Base-by-base conservation (phyloP, 2,329 filamentous ascomycete genomes). In the Ophiosphaerella herpotricha region DNA sequence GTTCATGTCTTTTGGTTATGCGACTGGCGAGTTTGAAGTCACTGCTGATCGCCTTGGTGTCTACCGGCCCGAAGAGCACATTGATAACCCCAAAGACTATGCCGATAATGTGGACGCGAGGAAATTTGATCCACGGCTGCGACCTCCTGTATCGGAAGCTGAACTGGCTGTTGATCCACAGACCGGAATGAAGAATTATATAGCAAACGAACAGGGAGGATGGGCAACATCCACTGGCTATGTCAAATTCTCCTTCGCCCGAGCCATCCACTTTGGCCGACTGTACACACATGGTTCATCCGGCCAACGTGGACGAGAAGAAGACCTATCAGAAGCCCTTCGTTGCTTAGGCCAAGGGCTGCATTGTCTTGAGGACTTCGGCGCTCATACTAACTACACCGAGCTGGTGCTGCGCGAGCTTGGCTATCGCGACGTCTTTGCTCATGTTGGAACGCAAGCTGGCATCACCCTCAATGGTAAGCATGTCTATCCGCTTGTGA, bases 131-230 rank as follows among this genome's bases (percentile, higher is more conserved):
- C 76, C 81, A 33, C 87, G 94, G 23, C 84, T 97, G 7, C 87
- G 94, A 43, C 89, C 86, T 1, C 92, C 92, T 0, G 85, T 97
- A 7, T 58, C 64, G 14, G 73, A 74, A 6, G 67, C 72, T 32
- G 78, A 80, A 55, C 65, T 80, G 11, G 74, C 74, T 4, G 63
- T 80, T 8, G 78, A 80, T 55, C 71, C 67, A 13, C 56, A 75
- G 5, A 75, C 72, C n/a, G 72, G 70, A n/a, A 96, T 99, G 93
- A 99, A 97, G 75, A 97, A 97, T 72, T 99, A 99, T 73, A 97
- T 99, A 60, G 86, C 93, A 52, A 97, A 97, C 66, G 93, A 97
- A 71, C 79, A 77, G 12, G 90, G 91, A 4, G 82, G 84, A 35
- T 97, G 92, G 89, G 90, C 92, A 1, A 99, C 94, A 16, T 96